These are phyloP conservation scores for Aciculosporium take DNA, from an alignment of 2,329 filamentous ascomycete genomes.

Conservation along the genomic window DNA sequence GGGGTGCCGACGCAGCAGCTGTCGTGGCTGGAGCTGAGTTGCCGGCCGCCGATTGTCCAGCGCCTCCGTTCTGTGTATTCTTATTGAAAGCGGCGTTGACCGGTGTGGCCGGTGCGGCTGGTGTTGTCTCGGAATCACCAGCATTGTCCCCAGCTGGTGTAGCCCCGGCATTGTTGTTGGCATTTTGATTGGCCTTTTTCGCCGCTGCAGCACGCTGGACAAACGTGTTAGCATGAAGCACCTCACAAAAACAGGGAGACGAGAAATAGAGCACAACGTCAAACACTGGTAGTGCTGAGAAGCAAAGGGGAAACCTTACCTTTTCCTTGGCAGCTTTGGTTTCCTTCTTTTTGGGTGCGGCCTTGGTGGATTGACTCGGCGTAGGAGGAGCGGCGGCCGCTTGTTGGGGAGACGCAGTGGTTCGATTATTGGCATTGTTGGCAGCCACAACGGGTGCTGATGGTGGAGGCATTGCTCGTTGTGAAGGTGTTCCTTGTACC, in stretches of 20 bases:
- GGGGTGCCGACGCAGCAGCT: constrained; percentile 15
- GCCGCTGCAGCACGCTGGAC: constrained; percentile 31
- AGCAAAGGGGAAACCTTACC: constrained; percentile 31
- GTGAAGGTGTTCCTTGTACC: constrained; percentile 57
- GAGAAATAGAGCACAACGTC: not conserved
- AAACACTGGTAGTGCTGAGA: not conserved
- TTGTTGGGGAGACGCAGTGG: constrained; percentile 47
- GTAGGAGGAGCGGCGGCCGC: constrained; percentile 59
- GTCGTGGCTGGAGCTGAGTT: constrained; percentile 10
- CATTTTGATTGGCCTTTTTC: constrained; percentile 49
- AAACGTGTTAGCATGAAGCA: not conserved
- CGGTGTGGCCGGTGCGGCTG: constrained; percentile 50
- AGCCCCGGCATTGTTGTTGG: constrained; percentile 28
- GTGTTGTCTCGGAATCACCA: constrained; percentile 44
- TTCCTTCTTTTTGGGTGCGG: constrained; percentile 66
- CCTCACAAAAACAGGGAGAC: not conserved
- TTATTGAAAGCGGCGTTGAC: constrained; percentile 35
- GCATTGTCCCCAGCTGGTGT: constrained; percentile 43
- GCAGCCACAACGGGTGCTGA: constrained; percentile 38
- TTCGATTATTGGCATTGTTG: constrained; percentile 38
- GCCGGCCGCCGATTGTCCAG: constrained; percentile 11
- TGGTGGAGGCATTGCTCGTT: constrained; percentile 54
- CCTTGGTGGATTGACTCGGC: constrained; percentile 57
- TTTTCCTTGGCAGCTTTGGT: constrained; percentile 50
- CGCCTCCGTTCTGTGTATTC: constrained; percentile 16